Evolutionary conservation across 768 basidiomycete genomes (phyloP), one percentile per base, ranked within the genome.

Genomic region (Calocybe gangraenosa): DNA sequence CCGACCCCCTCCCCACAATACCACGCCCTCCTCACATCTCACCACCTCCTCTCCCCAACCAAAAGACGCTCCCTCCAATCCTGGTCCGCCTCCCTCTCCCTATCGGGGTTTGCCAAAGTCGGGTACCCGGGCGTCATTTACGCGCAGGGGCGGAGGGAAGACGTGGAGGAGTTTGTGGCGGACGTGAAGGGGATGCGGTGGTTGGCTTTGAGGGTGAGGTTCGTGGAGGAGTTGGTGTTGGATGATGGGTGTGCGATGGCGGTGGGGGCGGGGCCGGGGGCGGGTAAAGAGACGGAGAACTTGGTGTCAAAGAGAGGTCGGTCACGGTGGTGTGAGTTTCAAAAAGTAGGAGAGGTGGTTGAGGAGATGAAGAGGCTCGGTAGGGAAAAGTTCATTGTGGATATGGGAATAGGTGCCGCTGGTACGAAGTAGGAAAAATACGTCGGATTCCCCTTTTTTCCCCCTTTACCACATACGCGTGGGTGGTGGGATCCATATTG

Each of bases 81-180:
- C 28, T 82, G 82, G 75, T 72, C 81, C 1, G 67, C 71, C 11
- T 68, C 75, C 6, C 72, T 86, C 32, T 62, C 62, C 3, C 53
- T 88, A 10, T 51, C 64, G 1, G 86, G 87, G 0, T 89, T 87
- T 58, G 79, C 84, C 1, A 89, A 88, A 62, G 71, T 83, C 7
- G 85, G 86, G 0, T 76, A 87, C 59, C 87, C 87, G 10, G 86
- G 85, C 3, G 69, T 87, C 36, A 84, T 90, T 35, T 90, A 87
- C 44, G 81, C 74, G n/a, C 69, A 80, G 58, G 86, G 85, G 7
- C 53, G 53, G 15, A 65, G 67, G 34, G 62, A 69, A 7, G 64
- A 74, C 37, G 66, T 87, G 10, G 74, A 81, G 54, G 79, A 82
- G 52, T 87, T 87, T 52, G 75, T 84, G 1, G 64, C 58, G 15